Base-by-base conservation (phyloP, 2,329 filamentous ascomycete species). In the Shiraia bambusicola region DNA sequence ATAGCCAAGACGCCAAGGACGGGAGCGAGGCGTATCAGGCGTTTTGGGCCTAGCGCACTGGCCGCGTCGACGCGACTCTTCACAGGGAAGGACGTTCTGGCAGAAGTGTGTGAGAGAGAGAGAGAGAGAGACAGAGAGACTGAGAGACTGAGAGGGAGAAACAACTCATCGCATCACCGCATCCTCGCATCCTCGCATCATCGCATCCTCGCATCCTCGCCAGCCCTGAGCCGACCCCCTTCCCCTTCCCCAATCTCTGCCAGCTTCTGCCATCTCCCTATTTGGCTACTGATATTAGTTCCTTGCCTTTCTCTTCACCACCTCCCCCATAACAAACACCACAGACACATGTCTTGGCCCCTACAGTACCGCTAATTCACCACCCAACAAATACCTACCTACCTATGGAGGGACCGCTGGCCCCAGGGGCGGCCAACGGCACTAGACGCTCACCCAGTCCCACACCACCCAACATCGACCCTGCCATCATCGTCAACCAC, bases 401-500 rank as follows among this genome's bases (percentile, higher is more conserved):
- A n/a, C n/a, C n/a, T n/a, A 71, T 71, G 69, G 69, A 70, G 62
- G 68, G 63, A 60, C 69, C 69, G 52, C 54, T 70, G 60, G 56
- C 62, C 49, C 65, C 65, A 61, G 65, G 64, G 59, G 64, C 62
- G 50, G 48, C 63, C 54, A 71, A 70, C 54, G 67, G 66, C 58
- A 62, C 56, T 47, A 59, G 62, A 42, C 65, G 59, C 39, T 59
- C 64, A 31, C 61, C 61, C 28, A 67, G 63, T 47, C 62, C 65
- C 45, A 59, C 66, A 34, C 65, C 65, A 42, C 63, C 66, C 37
- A 55, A 66, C 34, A 67, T 76, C 54, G 73, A 76, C 47, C 69
- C 75, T 34, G 69, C 74, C 54, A 52, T 69, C 35, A 69, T 78
- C 53, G 67, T 77, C 56, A 67, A 72, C 54, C 73, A 78, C 54